phyloP scores from a whole-genome alignment of 116 monocot species.

The Dioscorea cayenensis region DNA sequence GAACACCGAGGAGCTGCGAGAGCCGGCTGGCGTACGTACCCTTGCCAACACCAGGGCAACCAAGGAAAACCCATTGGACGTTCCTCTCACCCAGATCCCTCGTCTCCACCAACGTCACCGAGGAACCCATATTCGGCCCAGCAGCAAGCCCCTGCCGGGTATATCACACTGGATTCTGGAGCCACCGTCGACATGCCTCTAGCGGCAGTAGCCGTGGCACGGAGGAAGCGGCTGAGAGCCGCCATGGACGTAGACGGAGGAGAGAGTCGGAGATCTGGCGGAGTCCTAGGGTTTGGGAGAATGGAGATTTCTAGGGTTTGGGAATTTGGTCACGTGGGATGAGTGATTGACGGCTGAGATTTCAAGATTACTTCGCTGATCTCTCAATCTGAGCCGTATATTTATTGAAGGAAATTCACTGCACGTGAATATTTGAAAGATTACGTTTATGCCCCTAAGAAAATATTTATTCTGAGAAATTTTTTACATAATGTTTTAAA shows the following conservation, averaged over 20 bases:
- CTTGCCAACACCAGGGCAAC: slow-evolving; percentile 59
- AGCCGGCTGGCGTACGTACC: slow-evolving; percentile 56
- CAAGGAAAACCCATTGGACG: slow-evolving; percentile 56
- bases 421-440: too few relatives aligned
- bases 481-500: too few relatives aligned
- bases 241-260: slow-evolving; percentile 14
- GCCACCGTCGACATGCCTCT: slow-evolving; percentile 11
- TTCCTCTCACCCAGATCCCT: slow-evolving; percentile 14
- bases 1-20: slow-evolving; percentile 36
- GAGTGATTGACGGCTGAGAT: too few relatives aligned
- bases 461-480: too few relatives aligned
- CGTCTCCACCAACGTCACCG: background rate
- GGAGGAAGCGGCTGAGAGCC: slow-evolving; percentile 20
- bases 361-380: too few relatives aligned
- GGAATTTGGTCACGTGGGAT: background rate
- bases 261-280: background rate
- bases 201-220: slow-evolving; percentile 8
- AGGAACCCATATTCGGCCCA: background rate
- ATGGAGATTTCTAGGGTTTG: background rate
- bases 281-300: background rate
- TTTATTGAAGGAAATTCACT: too few relatives aligned
- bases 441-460: too few relatives aligned
- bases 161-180: background rate
- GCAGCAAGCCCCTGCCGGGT: slow-evolving; percentile 2
- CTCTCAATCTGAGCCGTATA: too few relatives aligned